Evolutionary conservation across 2,329 filamentous ascomycete genomes (phyloP).

Genomic region (Apiospora hydei): DNA sequence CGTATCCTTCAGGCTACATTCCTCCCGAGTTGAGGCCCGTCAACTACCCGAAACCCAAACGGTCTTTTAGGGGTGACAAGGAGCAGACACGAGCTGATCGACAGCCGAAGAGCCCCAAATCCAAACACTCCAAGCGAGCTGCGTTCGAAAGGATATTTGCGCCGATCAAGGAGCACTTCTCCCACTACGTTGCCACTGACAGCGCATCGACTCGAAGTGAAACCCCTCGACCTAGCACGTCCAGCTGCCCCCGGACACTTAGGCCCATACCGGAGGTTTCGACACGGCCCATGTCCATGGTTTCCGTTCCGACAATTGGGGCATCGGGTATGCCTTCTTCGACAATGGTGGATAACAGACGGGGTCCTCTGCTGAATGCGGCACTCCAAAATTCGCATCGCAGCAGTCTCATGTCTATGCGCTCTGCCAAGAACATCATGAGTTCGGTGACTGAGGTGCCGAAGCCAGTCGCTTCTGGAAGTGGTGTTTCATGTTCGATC

Average conservation of each 20-base stretch:
- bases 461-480: slow-evolving; percentile 82
- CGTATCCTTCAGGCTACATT: slow-evolving; percentile 51
- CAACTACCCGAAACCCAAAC: slow-evolving; percentile 54
- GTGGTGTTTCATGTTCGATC: slow-evolving; percentile 77
- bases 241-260: slow-evolving; percentile 18
- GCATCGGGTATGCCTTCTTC: slow-evolving; percentile 32
- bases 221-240: slow-evolving; percentile 29
- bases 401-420: slow-evolving; percentile 59
- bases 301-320: slow-evolving; percentile 34
- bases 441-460: slow-evolving; percentile 62
- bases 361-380: slow-evolving; percentile 35
- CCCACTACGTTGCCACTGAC: slow-evolving; percentile 33
- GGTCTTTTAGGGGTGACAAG: slow-evolving; percentile 43
- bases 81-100: slow-evolving; percentile 33
- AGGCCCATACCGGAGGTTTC: neutral
- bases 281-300: slow-evolving; percentile 36
- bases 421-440: slow-evolving; percentile 58
- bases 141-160: slow-evolving; percentile 44
- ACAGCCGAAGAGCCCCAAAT: neutral
- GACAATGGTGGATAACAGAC: slow-evolving; percentile 42
- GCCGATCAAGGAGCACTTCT: slow-evolving; percentile 40
- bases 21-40: slow-evolving; percentile 54
- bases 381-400: slow-evolving; percentile 46
- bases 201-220: slow-evolving; percentile 25
- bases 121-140: slow-evolving; percentile 36